Evolutionary conservation across 768 basidiomycete genomes (phyloP).

Genomic region (Gloeopeniophorella convolvens): DNA sequence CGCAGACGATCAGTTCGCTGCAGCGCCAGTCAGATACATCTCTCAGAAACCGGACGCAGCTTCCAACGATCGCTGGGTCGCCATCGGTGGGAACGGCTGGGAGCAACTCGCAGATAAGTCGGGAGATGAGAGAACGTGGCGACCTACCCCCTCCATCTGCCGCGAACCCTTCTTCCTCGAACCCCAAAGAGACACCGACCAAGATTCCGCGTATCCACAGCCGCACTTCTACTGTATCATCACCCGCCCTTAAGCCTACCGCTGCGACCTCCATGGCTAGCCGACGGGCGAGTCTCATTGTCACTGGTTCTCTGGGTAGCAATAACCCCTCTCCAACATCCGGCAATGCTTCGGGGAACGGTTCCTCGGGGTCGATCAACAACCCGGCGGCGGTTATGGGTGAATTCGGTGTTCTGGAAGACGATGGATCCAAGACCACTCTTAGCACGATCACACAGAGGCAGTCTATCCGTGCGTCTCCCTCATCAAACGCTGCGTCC

Average conservation of each 20-base stretch:
- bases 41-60: conserved; percentile 62
- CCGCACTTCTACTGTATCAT: conserved; percentile 65
- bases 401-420: conserved; percentile 81
- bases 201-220: conserved; percentile 93
- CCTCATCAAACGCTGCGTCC: conserved; percentile 46
- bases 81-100: conserved; percentile 72
- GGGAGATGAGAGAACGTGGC: conserved; percentile 43
- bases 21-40: conserved; percentile 83
- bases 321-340: conserved; percentile 58
- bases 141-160: conserved; percentile 51
- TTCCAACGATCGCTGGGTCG: conserved; percentile 91
- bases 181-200: conserved; percentile 81
- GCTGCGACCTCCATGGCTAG: conserved; percentile 37
- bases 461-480: conserved; percentile 58
- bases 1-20: conserved; percentile 81
- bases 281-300: conserved; percentile 62
- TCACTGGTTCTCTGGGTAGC: conserved; percentile 43
- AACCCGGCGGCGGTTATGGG: conserved; percentile 32
- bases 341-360: conserved; percentile 29
- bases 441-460: conserved; percentile 39
- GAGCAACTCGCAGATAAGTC: conserved; percentile 31
- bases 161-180: conserved; percentile 42
- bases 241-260: conserved; percentile 61
- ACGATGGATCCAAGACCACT: conserved; percentile 40
- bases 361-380: conserved; percentile 17